Conservation (phyloP, 2,329 filamentous ascomycete genomes). For the Cladosporium cucumerinum region DNA sequence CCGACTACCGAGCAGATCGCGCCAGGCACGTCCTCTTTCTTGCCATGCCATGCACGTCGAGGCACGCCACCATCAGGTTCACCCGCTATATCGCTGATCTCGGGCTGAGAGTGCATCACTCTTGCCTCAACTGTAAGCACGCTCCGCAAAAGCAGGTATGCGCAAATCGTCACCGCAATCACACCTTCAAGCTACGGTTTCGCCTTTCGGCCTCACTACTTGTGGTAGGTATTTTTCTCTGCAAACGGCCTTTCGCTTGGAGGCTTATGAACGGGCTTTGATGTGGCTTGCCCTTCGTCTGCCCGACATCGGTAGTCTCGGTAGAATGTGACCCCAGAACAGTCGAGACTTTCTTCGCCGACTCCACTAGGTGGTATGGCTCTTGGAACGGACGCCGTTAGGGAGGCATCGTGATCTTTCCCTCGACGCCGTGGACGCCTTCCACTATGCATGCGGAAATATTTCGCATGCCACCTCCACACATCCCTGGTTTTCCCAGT, state of each 20-base stretch:
- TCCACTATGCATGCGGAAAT: background rate
- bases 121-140: background rate
- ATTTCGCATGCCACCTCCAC: background rate
- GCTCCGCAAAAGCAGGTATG: background rate
- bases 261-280: constrained; percentile 3
- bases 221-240: constrained; percentile 1
- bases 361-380: background rate
- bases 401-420: background rate
- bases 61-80: constrained; percentile 3
- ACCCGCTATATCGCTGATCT: constrained; percentile 10
- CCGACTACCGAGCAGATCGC: constrained; percentile 6
- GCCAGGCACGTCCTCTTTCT: constrained; percentile 4
- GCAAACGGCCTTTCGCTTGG: constrained; percentile 13
- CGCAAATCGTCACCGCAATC: background rate
- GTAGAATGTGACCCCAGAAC: constrained; percentile 6
- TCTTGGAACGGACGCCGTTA: background rate
- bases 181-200: background rate
- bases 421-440: background rate
- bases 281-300: constrained; percentile 5
- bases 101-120: background rate
- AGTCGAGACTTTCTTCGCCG: constrained; percentile 5
- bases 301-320: constrained; percentile 8
- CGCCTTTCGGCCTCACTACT: background rate
- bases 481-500: background rate
- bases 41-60: constrained; percentile 2